A percentile compares a stretch with the other conserved stretches of the same genome.
Evolutionary conservation across 1,284 basidiomycete species (phyloP).

Genomic region (Malassezia vespertilionis): DNA sequence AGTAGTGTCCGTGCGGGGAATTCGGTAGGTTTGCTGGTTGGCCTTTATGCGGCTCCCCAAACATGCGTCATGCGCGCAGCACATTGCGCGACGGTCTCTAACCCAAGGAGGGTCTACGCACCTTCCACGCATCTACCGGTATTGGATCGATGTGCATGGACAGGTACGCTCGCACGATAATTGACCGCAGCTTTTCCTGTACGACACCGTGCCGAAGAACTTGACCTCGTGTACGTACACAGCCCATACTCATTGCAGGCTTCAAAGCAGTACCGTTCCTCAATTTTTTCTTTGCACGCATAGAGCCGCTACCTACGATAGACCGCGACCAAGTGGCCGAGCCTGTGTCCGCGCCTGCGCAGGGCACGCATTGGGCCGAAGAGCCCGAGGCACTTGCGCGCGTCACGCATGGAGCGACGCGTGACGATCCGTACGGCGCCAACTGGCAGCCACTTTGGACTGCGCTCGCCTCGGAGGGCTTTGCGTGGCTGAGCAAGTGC

Average conservation of each 20-base stretch:
- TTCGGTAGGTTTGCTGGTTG: no score
- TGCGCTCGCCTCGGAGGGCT: constrained; percentile 23
- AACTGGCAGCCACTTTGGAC: constrained; percentile 7
- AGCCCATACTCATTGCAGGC: constrained; percentile 15
- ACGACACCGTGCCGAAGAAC: constrained; percentile 41
- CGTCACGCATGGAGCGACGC: no score
- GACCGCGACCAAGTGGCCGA: not conserved
- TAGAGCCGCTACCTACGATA: not conserved
- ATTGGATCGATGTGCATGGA: constrained; percentile 45
- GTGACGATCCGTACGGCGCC: constrained; percentile 15
- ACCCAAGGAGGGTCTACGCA: not conserved
- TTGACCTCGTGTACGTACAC: constrained; percentile 40
- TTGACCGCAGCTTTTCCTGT: constrained; percentile 37
- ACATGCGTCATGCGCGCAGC: not conserved
- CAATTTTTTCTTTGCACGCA: constrained; percentile 15
- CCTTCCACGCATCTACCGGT: constrained; percentile 31
- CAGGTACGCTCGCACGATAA: constrained; percentile 10
- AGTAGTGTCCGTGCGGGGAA: constrained; percentile 4
- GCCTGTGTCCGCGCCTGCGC: no score
- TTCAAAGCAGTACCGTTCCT: constrained; percentile 18
- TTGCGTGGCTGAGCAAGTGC: constrained; percentile 41
- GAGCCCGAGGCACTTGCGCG: constrained; percentile 8
- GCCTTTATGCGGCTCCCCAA: no score
- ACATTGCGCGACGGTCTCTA: not conserved
- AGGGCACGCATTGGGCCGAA: constrained; percentile 14